A percentile compares a stretch with the other conserved stretches of the same genome.
phyloP scores from a whole-genome alignment of 2,329 filamentous ascomycete genomes.

The Colletotrichum orbiculare region DNA sequence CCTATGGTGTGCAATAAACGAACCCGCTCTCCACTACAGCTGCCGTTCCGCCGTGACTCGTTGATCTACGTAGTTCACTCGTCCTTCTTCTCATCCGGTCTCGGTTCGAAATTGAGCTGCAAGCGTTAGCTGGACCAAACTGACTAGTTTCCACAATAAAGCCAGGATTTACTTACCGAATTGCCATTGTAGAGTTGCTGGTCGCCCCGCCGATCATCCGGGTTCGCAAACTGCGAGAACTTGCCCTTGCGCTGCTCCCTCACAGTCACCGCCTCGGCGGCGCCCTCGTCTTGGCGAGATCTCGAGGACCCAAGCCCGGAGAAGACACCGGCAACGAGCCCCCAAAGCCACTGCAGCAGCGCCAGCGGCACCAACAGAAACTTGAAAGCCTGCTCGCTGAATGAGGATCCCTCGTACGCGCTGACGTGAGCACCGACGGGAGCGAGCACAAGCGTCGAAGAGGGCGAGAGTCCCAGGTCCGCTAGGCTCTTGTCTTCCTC shows the following conservation, averaged over 20 bases:
- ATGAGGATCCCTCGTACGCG: slow-evolving; percentile 52
- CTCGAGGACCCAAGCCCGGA: slow-evolving; percentile 39
- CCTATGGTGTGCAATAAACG: slow-evolving; percentile 36
- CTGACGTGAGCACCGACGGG: slow-evolving; percentile 66
- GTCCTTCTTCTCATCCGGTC: slow-evolving; percentile 63
- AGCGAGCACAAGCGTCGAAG: slow-evolving; percentile 84
- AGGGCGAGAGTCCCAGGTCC: slow-evolving; percentile 80
- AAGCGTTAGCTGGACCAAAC: slow-evolving; percentile 42
- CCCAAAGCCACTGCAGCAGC: slow-evolving; percentile 50
- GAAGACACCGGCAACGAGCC: slow-evolving; percentile 44
- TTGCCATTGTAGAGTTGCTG: slow-evolving; percentile 93
- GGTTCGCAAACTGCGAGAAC: slow-evolving; percentile 58
- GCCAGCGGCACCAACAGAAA: slow-evolving; percentile 28
- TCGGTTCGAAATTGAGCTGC: slow-evolving; percentile 77
- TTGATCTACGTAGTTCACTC: background rate
- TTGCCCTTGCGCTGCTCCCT: slow-evolving; percentile 38
- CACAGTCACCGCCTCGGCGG: slow-evolving; percentile 42
- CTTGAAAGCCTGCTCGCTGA: slow-evolving; percentile 27
- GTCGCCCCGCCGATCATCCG: slow-evolving; percentile 64
- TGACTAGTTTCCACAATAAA: background rate
- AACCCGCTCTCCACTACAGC: slow-evolving; percentile 30
- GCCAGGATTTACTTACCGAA: slow-evolving; percentile 66
- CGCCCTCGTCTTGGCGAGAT: slow-evolving; percentile 12
- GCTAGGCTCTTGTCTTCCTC: slow-evolving; percentile 78
- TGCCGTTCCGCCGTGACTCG: background rate